Conservation (phyloP, 2,329 filamentous ascomycete species). For the Grosmannia clavigera region DNA sequence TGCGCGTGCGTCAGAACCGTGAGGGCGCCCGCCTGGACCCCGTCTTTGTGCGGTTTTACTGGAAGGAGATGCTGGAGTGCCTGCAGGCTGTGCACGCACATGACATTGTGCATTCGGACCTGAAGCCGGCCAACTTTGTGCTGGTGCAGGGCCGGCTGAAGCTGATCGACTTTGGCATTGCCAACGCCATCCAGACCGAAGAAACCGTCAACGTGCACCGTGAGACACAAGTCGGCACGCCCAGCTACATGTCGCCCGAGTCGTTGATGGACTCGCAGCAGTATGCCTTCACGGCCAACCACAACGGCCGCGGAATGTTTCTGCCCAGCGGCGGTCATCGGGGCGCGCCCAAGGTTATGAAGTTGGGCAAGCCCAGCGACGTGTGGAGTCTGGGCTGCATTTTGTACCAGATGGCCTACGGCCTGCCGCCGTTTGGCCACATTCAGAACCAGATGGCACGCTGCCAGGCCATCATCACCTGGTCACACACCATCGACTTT, state of each 20-base stretch:
- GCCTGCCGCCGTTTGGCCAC: conserved; percentile 88
- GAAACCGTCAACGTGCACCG: conserved; percentile 96
- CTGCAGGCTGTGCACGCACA: conserved; percentile 76
- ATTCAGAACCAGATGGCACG: conserved; percentile 78
- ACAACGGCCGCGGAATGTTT: conserved; percentile 22
- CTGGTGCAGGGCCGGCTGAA: conserved; percentile 83
- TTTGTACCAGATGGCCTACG: conserved; percentile 95
- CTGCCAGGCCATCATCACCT: conserved; percentile 78
- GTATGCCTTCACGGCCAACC: conserved; percentile 25
- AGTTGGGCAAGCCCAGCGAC: conserved; percentile 89
- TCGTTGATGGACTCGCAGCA: conserved; percentile 75
- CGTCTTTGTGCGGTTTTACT: conserved; percentile 91
- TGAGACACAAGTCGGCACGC: conserved; percentile 87
- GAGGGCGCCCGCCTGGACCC: conserved; percentile 71
- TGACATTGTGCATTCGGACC: conserved; percentile 91
- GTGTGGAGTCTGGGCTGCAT: conserved; percentile 96
- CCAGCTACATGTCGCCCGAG: conserved; percentile 98
- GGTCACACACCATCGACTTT: conserved; percentile 60
- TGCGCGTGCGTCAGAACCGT: conserved; percentile 59
- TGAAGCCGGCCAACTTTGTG: conserved; percentile 96
- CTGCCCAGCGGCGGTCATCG: conserved; percentile 18
- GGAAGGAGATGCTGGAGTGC: conserved; percentile 99
- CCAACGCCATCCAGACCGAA: conserved; percentile 90
- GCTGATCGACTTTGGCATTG: conserved; percentile 96
- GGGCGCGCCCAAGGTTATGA: conserved; percentile 67